Percentiles rank a stretch among this genome's conserved stretches.
These are phyloP conservation scores for Actinomortierella ambigua DNA, from an alignment of 371 early-diverging fungal species.

Conservation along the genomic window DNA sequence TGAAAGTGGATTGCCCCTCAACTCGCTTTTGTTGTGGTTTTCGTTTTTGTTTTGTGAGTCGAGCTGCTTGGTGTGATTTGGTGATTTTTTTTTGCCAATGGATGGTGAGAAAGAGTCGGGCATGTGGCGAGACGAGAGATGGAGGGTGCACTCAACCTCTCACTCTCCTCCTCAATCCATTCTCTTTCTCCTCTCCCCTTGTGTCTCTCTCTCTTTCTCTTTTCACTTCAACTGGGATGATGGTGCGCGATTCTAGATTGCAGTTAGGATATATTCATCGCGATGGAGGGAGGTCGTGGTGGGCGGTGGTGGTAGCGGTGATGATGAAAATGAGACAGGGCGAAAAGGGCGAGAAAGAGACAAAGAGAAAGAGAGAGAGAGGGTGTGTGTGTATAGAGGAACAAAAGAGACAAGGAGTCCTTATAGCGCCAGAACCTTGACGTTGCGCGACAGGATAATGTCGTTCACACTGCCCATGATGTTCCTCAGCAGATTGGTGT, in stretches of 20 bases:
- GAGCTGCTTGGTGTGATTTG: too few species aligned
- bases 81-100: too few species aligned
- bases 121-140: too few species aligned
- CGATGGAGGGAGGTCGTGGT: too few species aligned
- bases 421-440: constrained; percentile 50
- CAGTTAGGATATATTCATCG: not conserved
- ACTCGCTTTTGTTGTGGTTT: too few species aligned
- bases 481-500: constrained; percentile 58
- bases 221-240: constrained; percentile 2
- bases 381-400: not conserved
- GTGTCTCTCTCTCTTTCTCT: not conserved
- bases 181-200: not conserved
- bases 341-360: not conserved
- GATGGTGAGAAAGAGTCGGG: too few species aligned
- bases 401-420: not conserved
- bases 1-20: too few species aligned
- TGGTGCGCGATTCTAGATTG: not conserved
- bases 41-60: too few species aligned
- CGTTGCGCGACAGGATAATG: constrained; percentile 58
- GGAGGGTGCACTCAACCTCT: too few species aligned
- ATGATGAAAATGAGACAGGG: too few species aligned
- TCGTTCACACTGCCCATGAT: constrained; percentile 66
- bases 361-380: not conserved
- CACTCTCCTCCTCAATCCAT: not conserved
- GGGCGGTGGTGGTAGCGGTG: too few species aligned